phyloP scores from a whole-genome alignment of 1,284 basidiomycete species.

The Melampsora americana region DNA sequence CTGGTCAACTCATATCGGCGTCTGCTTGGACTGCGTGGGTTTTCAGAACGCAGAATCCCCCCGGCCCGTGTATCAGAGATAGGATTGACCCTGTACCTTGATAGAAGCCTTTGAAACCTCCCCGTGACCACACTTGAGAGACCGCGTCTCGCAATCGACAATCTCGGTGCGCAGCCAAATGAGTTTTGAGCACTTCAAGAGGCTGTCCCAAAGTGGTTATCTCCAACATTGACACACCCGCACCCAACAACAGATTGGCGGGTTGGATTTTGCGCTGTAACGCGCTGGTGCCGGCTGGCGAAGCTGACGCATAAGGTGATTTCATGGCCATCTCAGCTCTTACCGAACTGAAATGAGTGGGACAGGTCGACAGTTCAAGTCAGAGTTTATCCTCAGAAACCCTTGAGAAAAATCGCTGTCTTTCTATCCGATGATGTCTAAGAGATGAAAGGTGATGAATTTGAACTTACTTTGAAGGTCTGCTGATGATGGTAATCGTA shows the following conservation, averaged over 20 bases:
- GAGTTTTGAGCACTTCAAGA: constrained; percentile 40
- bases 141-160: constrained; percentile 18
- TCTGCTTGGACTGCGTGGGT: neutral
- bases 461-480: too few relatives aligned
- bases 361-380: too few relatives aligned
- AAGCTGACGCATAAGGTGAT: too few relatives aligned
- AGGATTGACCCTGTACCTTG: constrained; percentile 14
- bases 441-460: too few relatives aligned
- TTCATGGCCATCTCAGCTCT: too few relatives aligned
- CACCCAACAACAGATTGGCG: constrained; percentile 37
- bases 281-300: too few relatives aligned
- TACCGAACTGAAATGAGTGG: too few relatives aligned
- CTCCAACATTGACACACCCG: constrained; percentile 40
- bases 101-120: constrained; percentile 38
- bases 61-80: neutral
- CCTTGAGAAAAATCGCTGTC: too few relatives aligned
- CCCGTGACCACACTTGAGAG: constrained; percentile 31
- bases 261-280: constrained; percentile 30
- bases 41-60: neutral
- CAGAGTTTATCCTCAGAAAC: too few relatives aligned
- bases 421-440: too few relatives aligned
- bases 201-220: constrained; percentile 39
- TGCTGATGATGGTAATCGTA: too few relatives aligned
- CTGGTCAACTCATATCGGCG: neutral
- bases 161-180: constrained; percentile 44